Base-by-base conservation (phyloP, 805 yeast species). In the Barnettozyma botsteinii region DNA sequence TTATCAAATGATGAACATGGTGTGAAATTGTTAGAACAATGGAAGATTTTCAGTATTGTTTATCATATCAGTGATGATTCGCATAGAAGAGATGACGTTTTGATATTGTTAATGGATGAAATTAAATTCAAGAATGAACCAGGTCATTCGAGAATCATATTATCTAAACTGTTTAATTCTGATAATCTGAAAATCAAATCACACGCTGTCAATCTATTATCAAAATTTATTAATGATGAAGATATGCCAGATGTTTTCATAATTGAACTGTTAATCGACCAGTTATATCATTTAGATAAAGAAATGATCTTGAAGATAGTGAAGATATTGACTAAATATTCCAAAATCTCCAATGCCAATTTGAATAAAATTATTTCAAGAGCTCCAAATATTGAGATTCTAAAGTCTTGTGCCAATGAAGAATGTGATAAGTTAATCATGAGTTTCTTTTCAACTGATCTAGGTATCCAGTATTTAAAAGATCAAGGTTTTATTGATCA, bases 31-130 rank as follows among this genome's bases (percentile, higher is more conserved):
- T 57, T 93, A 42, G 83, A 79, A 37, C 79, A 84, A 46, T 85
- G 95, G 93, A 83, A 88, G 50, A 72, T 91, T 43, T 85, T 86
- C 61, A 88, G 81, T 42, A 79, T 85, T 61, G 67, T 88, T 38
- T 81, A 83, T 51, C 85, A 85, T 50, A 73, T 88, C 39, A 69
- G 84, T 14, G 71, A 71, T 44, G 72, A 72, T 27, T 64, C 71
- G 5, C 67, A 74, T 11, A 58, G 67, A 27, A 65, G 84, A 24
- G 77, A 79, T 37, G 79, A 75, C 48, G 61, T 86, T 31, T 63
- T 84, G 11, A 61, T 72, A 23, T 53, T 75, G 7, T 68, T 85
- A 10, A 64, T 91, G 39, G 72, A 74, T 26, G 77, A 77, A 37
- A 62, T 89, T 56, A 81, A 81, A 47, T 78, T 77, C 48, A 22